These are phyloP conservation scores for Hypoxylon intermedium DNA, from an alignment of 495 filamentous ascomycete genomes.

Conservation along the genomic window DNA sequence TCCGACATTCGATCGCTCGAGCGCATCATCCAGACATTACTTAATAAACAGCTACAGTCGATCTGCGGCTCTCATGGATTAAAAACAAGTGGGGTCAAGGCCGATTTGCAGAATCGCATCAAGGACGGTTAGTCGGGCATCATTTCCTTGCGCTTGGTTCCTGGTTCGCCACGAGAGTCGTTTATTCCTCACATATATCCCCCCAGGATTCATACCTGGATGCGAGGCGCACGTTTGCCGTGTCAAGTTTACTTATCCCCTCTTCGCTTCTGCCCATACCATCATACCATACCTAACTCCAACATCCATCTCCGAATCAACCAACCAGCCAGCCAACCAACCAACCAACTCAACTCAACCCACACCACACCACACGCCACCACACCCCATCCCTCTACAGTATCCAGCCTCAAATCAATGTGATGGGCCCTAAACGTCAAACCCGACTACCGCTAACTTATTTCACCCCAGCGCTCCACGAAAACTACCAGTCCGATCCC, in stretches of 20 bases:
- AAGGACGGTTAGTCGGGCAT: slow-evolving; percentile 68
- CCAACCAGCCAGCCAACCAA: background rate
- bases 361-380: too few relatives aligned
- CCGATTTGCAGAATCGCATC: slow-evolving; percentile 76
- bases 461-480: slow-evolving; percentile 23
- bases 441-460: too few relatives aligned
- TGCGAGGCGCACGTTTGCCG: too few relatives aligned
- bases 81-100: slow-evolving; percentile 79
- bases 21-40: slow-evolving; percentile 43
- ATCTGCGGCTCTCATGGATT: slow-evolving; percentile 75
- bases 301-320: background rate
- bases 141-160: too few relatives aligned
- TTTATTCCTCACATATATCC: too few relatives aligned
- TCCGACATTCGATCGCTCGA: slow-evolving; percentile 55
- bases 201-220: too few relatives aligned
- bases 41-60: slow-evolving; percentile 75
- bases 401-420: too few relatives aligned
- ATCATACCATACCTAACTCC: background rate
- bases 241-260: too few relatives aligned
- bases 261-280: slow-evolving; percentile 1
- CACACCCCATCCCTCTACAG: too few relatives aligned
- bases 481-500: slow-evolving; percentile 30
- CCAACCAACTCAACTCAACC: too few relatives aligned
- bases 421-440: too few relatives aligned
- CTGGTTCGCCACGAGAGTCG: too few relatives aligned